Percentiles rank a stretch among this genome's conserved stretches.
Evolutionary conservation across 345 rosid genomes (phyloP).

Genomic region (Boechera divaricarpa): DNA sequence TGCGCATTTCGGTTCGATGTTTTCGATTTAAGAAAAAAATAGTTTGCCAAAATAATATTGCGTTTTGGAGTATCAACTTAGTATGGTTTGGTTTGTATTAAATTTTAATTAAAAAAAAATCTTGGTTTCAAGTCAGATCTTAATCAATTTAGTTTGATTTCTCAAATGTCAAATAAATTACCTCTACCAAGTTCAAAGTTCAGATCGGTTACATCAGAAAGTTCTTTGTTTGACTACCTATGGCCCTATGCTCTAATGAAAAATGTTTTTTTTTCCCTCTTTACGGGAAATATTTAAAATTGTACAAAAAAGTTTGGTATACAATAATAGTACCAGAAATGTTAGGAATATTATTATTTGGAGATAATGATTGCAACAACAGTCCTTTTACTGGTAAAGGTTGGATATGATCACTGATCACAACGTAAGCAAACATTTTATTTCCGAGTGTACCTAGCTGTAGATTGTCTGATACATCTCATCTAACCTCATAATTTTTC

Average conservation of each 20-base stretch:
- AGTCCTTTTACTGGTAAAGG: slow-evolving; percentile 38
- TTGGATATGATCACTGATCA: slow-evolving; percentile 46
- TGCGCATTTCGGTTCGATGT: not conserved
- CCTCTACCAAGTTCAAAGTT: not conserved
- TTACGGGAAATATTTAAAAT: slow-evolving; percentile 10
- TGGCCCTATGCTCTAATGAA: not conserved
- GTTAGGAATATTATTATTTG: slow-evolving; percentile 21
- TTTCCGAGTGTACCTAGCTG: slow-evolving; percentile 39
- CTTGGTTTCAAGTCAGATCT: no score
- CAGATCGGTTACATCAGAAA: not conserved
- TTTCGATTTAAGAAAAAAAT: no score
- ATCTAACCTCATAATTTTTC: slow-evolving; percentile 35
- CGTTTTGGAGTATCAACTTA: not conserved
- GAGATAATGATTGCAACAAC: slow-evolving; percentile 42
- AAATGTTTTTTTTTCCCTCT: not conserved
- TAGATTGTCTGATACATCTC: slow-evolving; percentile 46
- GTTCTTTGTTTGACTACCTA: not conserved
- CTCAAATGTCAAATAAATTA: not conserved
- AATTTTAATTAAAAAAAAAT: no score
- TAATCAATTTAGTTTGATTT: no score
- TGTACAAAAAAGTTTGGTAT: slow-evolving; percentile 31
- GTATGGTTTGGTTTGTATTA: not conserved
- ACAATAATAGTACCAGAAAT: slow-evolving; percentile 32
- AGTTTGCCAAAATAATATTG: not conserved
- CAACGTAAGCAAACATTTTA: slow-evolving; percentile 40